Evolutionary conservation across 202 grass and related monocot species (phyloP), one percentile per base, ranked within the genome.

Genomic region (Setaria viridis): DNA sequence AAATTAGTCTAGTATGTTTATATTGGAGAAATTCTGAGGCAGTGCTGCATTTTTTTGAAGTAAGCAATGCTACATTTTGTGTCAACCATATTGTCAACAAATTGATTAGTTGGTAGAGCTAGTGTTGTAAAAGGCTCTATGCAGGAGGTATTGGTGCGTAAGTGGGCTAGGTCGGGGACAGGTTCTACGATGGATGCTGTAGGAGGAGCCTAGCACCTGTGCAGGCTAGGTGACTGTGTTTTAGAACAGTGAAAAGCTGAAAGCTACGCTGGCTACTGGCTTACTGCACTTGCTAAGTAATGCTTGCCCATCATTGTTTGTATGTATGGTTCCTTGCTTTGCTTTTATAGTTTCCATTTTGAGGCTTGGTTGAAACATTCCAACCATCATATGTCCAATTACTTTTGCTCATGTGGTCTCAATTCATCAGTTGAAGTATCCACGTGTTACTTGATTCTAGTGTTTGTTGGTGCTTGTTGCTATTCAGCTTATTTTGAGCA

Each of bases 71-170:
- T 75, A 47, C 17, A 58, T 81, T 30, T 67, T 74, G 45, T 19
- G 62, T 21, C 19, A 59, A 58, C 5, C 13, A 16, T 75, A 76
- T 59, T 60, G 19, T 59, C 20, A 77, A 76, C 43, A 20, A 29
- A 70, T 62, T 77, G 15, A 65, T 7, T 87, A 74, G 51, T 87
- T 55, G 10, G 37, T 87, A 77, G 59, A 42, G 41, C 63, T 82
- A 32, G 15, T 80, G 47, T 21, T 68, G 20, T 60, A 58, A 45
- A 60, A 77, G 29, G 48, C 9, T 59, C 43, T 49, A 20, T 54
- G 59, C 42, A 20, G 33, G 78, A 15, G 15, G 33, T 19, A 12
- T 35, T 7, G 6, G 19, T 13, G 9, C 9, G 10, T 54, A 55
- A 1, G 11, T 53, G 32, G 16, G 30, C 19, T 80, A 37, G 35